Base-by-base conservation (phyloP, 2,329 filamentous ascomycete genomes). In the Drechslerella dactyloides region DNA sequence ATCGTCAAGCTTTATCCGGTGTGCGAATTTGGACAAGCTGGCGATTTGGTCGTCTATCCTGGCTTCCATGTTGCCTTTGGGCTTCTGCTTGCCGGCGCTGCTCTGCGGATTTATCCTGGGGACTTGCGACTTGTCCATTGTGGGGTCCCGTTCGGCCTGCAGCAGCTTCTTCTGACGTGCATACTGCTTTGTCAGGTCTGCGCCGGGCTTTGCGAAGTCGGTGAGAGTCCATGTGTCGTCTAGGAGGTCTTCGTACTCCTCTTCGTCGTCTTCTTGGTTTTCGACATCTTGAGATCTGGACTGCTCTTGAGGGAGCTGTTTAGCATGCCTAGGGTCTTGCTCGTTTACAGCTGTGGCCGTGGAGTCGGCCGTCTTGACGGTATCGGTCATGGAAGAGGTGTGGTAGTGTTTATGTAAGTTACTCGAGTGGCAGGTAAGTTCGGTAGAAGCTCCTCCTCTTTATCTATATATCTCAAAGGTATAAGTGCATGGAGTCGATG, bases 11-110 rank as follows among this genome's bases (percentile, higher is more conserved):
- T 89, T 87, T 75, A 97, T 90, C 81, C 96, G 96, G 69, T 85
- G 85, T 0, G 93, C 92, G 82, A 97, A 91, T 75, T 89, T 89
- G 33, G 91, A 87, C 40, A 97, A 84, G n/a, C 88, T 88, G 2
- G 89, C 87, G 59, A 96, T 89, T 76, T 97, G 91, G 78, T 97
- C 93, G 79, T 96, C 91, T 59, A 96, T 85, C 23, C 87, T 89
- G 23, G 90, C 85, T 73, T 86, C 84, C 0, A 90, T 93, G 80
- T 96, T 96, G 51, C 90, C 87, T 0, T 85, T 85, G 5, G 91
- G 90, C 77, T 89, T 90, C n/a, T 65, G 60, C n/a, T 65, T 72
- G 4, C 54, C 48, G 3, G 50, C 33, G 15, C 27, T 15, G 1
- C 50, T 56, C 78, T 93, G 91, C 17, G 88, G 85, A 78, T 94